These are phyloP conservation scores for Lotus japonicus DNA, from an alignment of 306 rosid species.

Conservation along the genomic window DNA sequence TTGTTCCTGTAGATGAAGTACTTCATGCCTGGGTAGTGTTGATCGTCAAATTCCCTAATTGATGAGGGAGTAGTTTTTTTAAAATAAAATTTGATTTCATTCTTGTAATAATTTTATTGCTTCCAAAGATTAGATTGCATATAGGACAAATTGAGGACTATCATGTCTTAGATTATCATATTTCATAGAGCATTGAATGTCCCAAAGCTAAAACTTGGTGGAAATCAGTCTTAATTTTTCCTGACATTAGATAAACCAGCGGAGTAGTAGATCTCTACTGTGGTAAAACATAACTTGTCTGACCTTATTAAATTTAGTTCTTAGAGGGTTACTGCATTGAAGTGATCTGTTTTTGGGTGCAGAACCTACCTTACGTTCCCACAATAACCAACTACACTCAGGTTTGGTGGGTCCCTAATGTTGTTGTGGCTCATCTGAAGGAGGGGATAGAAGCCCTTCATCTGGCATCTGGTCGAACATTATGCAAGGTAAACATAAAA, in stretches of 20 bases:
- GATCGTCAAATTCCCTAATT: not conserved
- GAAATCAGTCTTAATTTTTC: not conserved
- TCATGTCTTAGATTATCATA: not conserved
- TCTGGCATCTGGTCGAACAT: slow-evolving; percentile 89
- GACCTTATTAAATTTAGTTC: not conserved
- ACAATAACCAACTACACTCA: slow-evolving; percentile 96
- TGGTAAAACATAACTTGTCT: slow-evolving; percentile 1
- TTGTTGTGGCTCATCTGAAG: slow-evolving; percentile 88
- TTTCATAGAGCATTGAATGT: not conserved
- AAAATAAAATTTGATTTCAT: slow-evolving; percentile 8
- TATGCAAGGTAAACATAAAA: slow-evolving; percentile 67
- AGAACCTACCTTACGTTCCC: slow-evolving; percentile 78
- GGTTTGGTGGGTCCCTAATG: slow-evolving; percentile 99
- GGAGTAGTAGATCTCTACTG: not conserved
- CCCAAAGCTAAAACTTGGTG: not conserved
- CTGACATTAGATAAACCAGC: not conserved
- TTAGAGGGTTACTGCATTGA: not conserved
- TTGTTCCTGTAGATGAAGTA: not conserved
- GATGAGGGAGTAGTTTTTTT: not conserved
- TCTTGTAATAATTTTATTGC: not conserved
- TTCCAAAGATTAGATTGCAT: not conserved
- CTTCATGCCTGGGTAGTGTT: not conserved
- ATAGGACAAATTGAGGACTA: not conserved
- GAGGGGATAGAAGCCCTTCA: slow-evolving; percentile 97
- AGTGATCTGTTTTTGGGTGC: slow-evolving; percentile 32